These are phyloP conservation scores for Flaveria bidentis DNA, from an alignment of 129 eudicot species.

Conservation along the genomic window DNA sequence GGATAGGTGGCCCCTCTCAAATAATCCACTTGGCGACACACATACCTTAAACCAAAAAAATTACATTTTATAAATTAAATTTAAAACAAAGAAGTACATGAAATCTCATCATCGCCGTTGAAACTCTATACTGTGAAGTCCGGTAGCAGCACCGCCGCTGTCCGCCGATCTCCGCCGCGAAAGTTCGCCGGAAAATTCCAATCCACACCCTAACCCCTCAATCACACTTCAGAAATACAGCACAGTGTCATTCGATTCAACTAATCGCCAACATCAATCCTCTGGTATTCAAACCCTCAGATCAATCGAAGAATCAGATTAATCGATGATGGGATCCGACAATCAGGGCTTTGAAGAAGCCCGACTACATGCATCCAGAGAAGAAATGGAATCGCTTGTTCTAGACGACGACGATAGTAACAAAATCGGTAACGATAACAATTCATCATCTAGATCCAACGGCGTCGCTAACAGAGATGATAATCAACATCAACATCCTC, in stretches of 20 bases:
- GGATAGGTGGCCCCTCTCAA: neutral
- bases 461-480: conserved; percentile 23
- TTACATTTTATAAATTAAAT: neutral
- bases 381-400: conserved; percentile 56
- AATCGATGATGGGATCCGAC: conserved; percentile 60
- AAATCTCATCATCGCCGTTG: neutral
- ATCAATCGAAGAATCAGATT: conserved; percentile 18
- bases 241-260: neutral
- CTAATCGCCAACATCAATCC: conserved; percentile 3
- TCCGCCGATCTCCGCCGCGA: conserved; percentile 8
- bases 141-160: conserved; percentile 7
- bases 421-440: conserved; percentile 1
- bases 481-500: conserved; percentile 36
- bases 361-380: conserved; percentile 43
- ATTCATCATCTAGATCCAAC: conserved; percentile 23
- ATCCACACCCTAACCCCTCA: conserved; percentile 8
- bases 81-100: neutral
- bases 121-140: neutral
- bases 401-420: conserved; percentile 39
- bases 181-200: neutral
- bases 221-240: neutral
- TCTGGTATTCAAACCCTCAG: neutral
- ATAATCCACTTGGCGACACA: conserved; percentile 22
- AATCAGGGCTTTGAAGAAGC: conserved; percentile 59
- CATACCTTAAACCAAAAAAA: neutral